Conservation (phyloP, 2,329 filamentous ascomycete genomes). For the Akanthomyces dipterigenus region DNA sequence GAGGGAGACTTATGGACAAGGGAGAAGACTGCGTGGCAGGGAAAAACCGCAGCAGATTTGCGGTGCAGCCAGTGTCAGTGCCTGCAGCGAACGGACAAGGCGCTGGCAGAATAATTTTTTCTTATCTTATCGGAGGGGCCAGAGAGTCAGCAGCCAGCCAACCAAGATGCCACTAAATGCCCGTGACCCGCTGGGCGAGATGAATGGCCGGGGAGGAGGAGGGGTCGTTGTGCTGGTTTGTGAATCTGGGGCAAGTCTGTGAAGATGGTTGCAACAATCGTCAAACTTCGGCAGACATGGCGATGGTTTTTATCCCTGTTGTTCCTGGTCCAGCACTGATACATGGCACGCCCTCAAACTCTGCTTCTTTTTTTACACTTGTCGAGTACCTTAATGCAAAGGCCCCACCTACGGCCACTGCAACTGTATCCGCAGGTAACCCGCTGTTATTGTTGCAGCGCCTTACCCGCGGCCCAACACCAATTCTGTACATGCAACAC, state of each 20-base stretch:
- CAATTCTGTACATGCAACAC: too few relatives aligned
- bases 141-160: slow-evolving; percentile 6
- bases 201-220: background rate
- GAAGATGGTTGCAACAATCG: background rate
- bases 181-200: slow-evolving; percentile 4
- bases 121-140: slow-evolving; percentile 11
- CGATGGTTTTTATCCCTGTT: background rate
- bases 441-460: background rate
- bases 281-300: background rate
- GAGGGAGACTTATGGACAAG: background rate
- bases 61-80: background rate
- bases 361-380: background rate
- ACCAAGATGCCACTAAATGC: slow-evolving; percentile 1
- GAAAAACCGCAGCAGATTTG: slow-evolving; percentile 2
- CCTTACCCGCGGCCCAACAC: background rate
- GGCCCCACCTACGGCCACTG: background rate
- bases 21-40: slow-evolving; percentile 7
- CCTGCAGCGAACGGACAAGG: too few relatives aligned
- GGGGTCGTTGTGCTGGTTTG: background rate
- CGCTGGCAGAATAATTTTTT: slow-evolving; percentile 11
- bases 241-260: background rate
- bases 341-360: background rate
- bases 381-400: background rate
- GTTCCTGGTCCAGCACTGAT: too few relatives aligned
- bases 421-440: background rate